A percentile compares a stretch with the other conserved stretches of the same genome.
Evolutionary conservation across 345 rosid species (phyloP).

Genomic region (Ricinus communis): DNA sequence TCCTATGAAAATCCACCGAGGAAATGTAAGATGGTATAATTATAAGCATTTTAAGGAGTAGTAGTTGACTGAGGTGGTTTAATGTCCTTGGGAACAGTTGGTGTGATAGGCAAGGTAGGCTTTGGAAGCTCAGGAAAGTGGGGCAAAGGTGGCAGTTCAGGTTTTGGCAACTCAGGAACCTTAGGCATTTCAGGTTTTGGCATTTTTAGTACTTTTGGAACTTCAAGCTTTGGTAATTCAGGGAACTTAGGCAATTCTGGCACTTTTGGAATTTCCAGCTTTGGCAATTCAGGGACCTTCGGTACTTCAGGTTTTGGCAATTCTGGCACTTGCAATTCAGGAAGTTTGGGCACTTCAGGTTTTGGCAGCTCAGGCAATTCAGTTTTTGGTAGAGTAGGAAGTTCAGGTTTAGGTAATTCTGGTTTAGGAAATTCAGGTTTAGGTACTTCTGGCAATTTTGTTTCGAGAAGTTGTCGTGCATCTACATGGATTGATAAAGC

Average conservation of each 20-base stretch:
- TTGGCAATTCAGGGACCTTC: background rate
- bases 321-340: background rate
- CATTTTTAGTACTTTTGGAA: background rate
- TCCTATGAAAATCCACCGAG: background rate
- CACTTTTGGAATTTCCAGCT: background rate
- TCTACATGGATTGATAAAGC: background rate
- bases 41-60: background rate
- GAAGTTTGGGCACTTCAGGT: background rate
- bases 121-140: conserved; percentile 1
- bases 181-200: conserved; percentile 4
- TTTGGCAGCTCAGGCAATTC: conserved; percentile 4
- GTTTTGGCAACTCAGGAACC: background rate
- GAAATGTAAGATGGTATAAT: background rate
- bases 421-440: background rate
- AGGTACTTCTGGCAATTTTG: background rate
- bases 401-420: conserved; percentile 3
- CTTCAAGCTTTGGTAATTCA: background rate
- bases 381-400: background rate
- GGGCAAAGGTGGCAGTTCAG: background rate
- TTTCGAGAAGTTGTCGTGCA: background rate
- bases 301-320: conserved; percentile 6
- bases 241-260: conserved; percentile 1
- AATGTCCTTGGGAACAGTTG: conserved; percentile 2
- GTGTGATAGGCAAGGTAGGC: background rate
- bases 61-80: background rate